These are phyloP conservation scores for Aspergillus latus DNA, from an alignment of 2,329 filamentous ascomycete species.

Conservation along the genomic window DNA sequence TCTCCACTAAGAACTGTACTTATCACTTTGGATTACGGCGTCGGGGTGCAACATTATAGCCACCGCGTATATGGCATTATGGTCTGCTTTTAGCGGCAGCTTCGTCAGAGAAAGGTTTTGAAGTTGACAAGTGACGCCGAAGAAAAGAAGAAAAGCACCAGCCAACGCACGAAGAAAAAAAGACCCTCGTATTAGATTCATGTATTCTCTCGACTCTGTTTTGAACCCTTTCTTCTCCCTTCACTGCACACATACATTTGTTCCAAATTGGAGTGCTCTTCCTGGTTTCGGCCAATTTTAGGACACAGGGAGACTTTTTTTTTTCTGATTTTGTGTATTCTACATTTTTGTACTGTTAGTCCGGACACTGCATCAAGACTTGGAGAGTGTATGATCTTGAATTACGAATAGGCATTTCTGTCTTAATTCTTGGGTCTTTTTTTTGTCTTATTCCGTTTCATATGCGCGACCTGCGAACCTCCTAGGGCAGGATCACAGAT, in stretches of 20 bases:
- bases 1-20: conserved; percentile 30
- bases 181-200: conserved; percentile 11
- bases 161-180: conserved; percentile 14
- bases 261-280: conserved; percentile 3
- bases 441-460: background rate
- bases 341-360: conserved; percentile 7
- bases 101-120: conserved; percentile 11
- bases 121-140: conserved; percentile 5
- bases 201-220: conserved; percentile 18
- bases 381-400: conserved; percentile 10
- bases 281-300: background rate
- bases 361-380: conserved; percentile 6
- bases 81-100: conserved; percentile 20
- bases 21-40: conserved; percentile 37
- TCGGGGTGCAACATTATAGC: conserved; percentile 31
- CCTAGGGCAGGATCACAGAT: conserved; percentile 3
- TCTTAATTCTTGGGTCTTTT: background rate
- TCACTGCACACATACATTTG: background rate
- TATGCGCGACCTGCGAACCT: background rate
- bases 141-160: conserved; percentile 8
- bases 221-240: conserved; percentile 9
- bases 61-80: conserved; percentile 20
- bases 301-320: conserved; percentile 4
- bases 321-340: conserved; percentile 11
- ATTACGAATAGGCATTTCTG: background rate